These are phyloP conservation scores for Pterocarpus macrocarpus DNA, from an alignment of 306 rosid genomes.

Conservation along the genomic window DNA sequence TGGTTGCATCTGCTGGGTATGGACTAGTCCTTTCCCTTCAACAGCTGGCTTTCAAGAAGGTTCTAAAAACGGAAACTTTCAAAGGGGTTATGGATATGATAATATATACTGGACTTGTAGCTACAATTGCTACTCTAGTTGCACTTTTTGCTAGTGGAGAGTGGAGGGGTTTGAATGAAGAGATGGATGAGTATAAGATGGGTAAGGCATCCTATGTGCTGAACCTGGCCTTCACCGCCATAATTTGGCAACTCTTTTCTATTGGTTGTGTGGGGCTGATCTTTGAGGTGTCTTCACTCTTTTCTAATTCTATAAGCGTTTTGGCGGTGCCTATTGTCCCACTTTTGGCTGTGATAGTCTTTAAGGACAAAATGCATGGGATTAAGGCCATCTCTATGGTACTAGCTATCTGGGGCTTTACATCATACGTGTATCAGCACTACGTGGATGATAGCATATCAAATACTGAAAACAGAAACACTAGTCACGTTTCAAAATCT, in stretches of 20 bases:
- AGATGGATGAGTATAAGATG: conserved; percentile 45
- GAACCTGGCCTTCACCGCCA: conserved; percentile 37
- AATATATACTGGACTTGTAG: conserved; percentile 25
- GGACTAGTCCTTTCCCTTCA: conserved; percentile 46
- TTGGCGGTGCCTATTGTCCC: conserved; percentile 49
- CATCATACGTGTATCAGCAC: conserved; percentile 50
- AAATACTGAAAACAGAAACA: not conserved
- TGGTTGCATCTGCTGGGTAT: conserved; percentile 50
- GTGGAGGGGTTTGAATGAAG: conserved; percentile 39
- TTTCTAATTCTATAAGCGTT: conserved; percentile 47
- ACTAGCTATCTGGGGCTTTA: conserved; percentile 49
- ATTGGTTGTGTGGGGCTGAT: conserved; percentile 49
- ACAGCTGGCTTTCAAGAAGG: conserved; percentile 44
- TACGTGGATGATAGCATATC: conserved; percentile 41
- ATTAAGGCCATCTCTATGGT: conserved; percentile 50
- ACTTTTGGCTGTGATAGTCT: conserved; percentile 44
- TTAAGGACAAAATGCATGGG: conserved; percentile 50
- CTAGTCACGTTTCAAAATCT: not conserved
- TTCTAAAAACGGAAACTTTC: conserved; percentile 37
- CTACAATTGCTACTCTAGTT: conserved; percentile 24
- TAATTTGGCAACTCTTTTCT: conserved; percentile 40
- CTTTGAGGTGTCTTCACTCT: conserved; percentile 46
- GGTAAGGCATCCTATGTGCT: conserved; percentile 46
- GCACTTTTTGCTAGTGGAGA: conserved; percentile 57
- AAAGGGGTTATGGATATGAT: conserved; percentile 46